A percentile compares a stretch with the other conserved stretches of the same genome.
These are phyloP conservation scores for Trichoderma brevicompactum DNA, from an alignment of 2,329 filamentous ascomycete genomes.

Conservation along the genomic window DNA sequence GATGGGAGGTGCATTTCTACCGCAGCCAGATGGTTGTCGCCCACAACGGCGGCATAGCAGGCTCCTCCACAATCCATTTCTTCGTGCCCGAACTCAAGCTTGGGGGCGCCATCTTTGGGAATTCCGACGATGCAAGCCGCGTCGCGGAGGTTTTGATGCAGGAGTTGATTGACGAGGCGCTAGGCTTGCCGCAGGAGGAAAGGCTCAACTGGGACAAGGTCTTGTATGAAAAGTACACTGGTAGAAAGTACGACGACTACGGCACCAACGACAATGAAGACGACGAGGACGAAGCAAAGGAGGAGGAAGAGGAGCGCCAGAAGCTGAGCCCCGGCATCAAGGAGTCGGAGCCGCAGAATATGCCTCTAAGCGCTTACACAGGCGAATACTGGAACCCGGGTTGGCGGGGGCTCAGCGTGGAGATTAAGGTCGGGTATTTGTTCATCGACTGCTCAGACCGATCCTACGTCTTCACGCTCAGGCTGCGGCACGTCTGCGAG, in stretches of 20 bases:
- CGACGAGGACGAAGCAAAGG: background rate
- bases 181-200: slow-evolving; percentile 18
- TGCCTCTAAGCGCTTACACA: slow-evolving; percentile 30
- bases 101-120: slow-evolving; percentile 37
- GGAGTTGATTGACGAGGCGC: slow-evolving; percentile 33
- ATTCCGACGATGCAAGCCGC: slow-evolving; percentile 31
- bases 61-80: slow-evolving; percentile 36
- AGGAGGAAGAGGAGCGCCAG: background rate
- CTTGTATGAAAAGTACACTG: background rate
- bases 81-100: slow-evolving; percentile 38
- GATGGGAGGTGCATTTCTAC: slow-evolving; percentile 36
- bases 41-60: slow-evolving; percentile 37
- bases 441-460: slow-evolving; percentile 39
- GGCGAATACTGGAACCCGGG: slow-evolving; percentile 38
- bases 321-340: slow-evolving; percentile 7
- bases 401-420: slow-evolving; percentile 35
- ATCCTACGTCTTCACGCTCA: slow-evolving; percentile 37
- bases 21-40: slow-evolving; percentile 33
- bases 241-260: slow-evolving; percentile 4
- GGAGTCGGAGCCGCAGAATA: slow-evolving; percentile 13
- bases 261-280: slow-evolving; percentile 6
- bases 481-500: slow-evolving; percentile 31
- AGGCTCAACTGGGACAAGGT: background rate
- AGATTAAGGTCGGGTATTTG: slow-evolving; percentile 30
- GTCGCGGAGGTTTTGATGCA: slow-evolving; percentile 32